These are phyloP conservation scores for Phaeoacremonium minimum DNA, from an alignment of 2,329 filamentous ascomycete species.

Conservation along the genomic window DNA sequence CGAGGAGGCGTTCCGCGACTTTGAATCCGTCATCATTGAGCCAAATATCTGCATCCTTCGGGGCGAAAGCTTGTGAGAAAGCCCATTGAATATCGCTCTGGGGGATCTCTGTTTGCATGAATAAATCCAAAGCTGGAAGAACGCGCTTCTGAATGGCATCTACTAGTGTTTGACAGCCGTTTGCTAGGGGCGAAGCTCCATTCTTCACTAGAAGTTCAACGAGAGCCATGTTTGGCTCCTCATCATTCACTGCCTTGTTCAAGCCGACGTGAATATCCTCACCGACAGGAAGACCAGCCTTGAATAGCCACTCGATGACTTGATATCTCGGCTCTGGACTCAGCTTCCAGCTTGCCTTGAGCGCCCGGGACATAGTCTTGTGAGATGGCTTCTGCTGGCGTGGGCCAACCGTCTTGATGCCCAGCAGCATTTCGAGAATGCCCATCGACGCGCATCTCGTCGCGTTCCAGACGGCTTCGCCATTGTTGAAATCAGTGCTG, in stretches of 20 bases:
- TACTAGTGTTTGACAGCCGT: conserved; percentile 47
- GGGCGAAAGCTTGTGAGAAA: conserved; percentile 40
- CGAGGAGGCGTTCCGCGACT: conserved; percentile 42
- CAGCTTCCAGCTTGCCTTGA: conserved; percentile 51
- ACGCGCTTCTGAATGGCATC: conserved; percentile 39
- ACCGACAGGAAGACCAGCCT: conserved; percentile 40
- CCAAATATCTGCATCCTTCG: conserved; percentile 36
- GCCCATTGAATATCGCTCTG: conserved; percentile 36
- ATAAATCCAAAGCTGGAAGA: conserved; percentile 30
- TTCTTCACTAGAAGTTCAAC: conserved; percentile 43
- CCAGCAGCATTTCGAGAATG: conserved; percentile 47
- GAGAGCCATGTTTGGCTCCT: conserved; percentile 41
- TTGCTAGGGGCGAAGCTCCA: conserved; percentile 47
- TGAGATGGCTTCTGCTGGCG: conserved; percentile 41
- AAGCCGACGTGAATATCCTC: conserved; percentile 48
- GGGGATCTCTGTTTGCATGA: conserved; percentile 36
- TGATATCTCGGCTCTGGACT: conserved; percentile 41
- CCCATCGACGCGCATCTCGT: conserved; percentile 45
- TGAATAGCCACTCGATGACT: conserved; percentile 45
- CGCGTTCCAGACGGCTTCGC: conserved; percentile 51
- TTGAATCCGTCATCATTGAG: conserved; percentile 40
- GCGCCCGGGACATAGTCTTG: conserved; percentile 40
- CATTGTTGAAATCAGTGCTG: conserved; percentile 49
- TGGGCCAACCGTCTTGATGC: conserved; percentile 31
- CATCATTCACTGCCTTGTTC: conserved; percentile 47